Percentiles rank a stretch among this genome's conserved stretches.
Conservation (phyloP, 306 rosid species). For the Lathyrus tuberosus region DNA sequence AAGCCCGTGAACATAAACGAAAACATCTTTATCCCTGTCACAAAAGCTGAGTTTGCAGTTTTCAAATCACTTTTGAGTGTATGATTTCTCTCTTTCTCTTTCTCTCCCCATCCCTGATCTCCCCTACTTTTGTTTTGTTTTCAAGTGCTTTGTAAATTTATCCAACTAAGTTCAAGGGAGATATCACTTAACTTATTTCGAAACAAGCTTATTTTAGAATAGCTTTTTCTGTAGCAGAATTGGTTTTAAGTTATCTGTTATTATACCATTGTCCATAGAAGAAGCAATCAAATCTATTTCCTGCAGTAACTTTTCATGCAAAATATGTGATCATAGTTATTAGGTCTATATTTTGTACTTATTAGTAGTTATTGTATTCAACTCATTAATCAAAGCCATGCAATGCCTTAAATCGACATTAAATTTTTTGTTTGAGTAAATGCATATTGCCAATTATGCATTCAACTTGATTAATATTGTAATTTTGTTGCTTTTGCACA, state of each 20-base stretch:
- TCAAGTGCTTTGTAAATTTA: neutral
- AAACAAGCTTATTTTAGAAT: neutral
- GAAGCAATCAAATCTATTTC: neutral
- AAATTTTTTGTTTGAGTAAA: neutral
- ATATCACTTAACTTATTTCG: conserved; percentile 5
- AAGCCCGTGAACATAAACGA: conserved; percentile 66
- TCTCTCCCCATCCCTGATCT: neutral
- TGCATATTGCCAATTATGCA: neutral
- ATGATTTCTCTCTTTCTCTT: conserved; percentile 32
- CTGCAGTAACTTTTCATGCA: too few species aligned
- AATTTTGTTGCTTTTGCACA: conserved; percentile 32
- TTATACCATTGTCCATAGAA: neutral
- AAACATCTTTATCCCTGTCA: conserved; percentile 69
- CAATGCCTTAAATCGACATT: neutral
- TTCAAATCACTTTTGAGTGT: conserved; percentile 76
- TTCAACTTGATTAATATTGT: conserved; percentile 19
- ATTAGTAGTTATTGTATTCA: neutral
- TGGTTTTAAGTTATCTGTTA: neutral
- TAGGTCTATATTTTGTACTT: neutral
- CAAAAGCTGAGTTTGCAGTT: conserved; percentile 75
- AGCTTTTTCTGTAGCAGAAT: conserved; percentile 1
- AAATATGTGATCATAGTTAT: neutral
- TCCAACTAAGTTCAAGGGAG: neutral
- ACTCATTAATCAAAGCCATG: neutral
- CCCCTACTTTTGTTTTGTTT: neutral